Evolutionary conservation across 306 rosid genomes (phyloP), one percentile per base, ranked within the genome.

Genomic region (Dicorynia guianensis): DNA sequence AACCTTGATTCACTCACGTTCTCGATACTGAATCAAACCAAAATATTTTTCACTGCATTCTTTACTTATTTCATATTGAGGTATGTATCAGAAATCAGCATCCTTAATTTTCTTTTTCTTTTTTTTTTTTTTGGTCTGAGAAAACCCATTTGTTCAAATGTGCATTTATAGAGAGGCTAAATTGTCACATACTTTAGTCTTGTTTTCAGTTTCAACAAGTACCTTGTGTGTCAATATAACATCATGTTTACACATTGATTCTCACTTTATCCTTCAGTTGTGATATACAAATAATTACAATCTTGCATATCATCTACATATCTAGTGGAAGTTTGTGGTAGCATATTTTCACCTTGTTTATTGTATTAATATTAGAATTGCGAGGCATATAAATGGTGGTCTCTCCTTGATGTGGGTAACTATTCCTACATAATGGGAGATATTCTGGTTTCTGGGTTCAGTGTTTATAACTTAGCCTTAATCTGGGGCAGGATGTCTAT

Each of bases 1-100:
- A 96, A 92, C 78, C 96, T 96, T 50, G 99, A 96, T 86, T 96
- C 99, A 4, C 92, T 96, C 71, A 96, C 98, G 9, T 96, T 96
- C 86, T 92, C 99, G 13, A 92, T 96, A 82, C 85, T 95, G 82
- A 96, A 92, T 81, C 98, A 96, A 83, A 96, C 99, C 30, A 96
- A 96, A 75, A 92, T 96, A 59, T 54, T 96, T 78, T 96, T 92
- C 80, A 96, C 99, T 48, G 99, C 98, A 38, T 76, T 96, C 52
- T 92, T 87, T 76, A 92, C 99, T 4, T 96, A 82, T 79, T 62
- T 96, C 46, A 61, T 96, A 64, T 78, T 96, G 81, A 90, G 97
- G 99, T 92, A 85, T 75, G 86, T 58, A 35, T 69, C 73, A 62
- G 65, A 46, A 53, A 14, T 68, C 60, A 63, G 62, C 17, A 1